These are phyloP conservation scores for Punctularia strigosozonata DNA, from an alignment of 768 basidiomycete genomes.

Conservation along the genomic window DNA sequence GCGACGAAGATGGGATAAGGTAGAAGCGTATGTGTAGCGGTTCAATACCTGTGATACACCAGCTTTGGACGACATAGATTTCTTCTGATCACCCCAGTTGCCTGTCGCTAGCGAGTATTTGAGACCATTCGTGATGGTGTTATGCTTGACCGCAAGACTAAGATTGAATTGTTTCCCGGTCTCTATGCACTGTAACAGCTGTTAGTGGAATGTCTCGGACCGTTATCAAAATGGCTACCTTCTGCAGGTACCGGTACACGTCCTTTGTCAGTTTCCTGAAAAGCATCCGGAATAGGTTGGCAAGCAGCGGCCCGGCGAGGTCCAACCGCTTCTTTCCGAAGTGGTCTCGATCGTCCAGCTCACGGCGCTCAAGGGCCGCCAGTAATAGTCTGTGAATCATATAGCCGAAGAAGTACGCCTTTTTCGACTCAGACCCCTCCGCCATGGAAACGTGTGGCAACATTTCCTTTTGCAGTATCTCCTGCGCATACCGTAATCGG, in stretches of 20 bases:
- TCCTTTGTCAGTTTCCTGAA: constrained; percentile 96
- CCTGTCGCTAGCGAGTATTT: constrained; percentile 97
- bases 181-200: constrained; percentile 88
- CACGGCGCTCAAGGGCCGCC: constrained; percentile 87
- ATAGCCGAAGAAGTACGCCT: constrained; percentile 98
- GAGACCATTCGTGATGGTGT: constrained; percentile 95
- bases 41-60: constrained; percentile 99
- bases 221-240: constrained; percentile 37
- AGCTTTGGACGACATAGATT: constrained; percentile 94
- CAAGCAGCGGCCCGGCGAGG: constrained; percentile 87
- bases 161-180: constrained; percentile 92
- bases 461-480: constrained; percentile 98
- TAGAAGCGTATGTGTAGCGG: constrained; percentile 97
- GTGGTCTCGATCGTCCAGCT: constrained; percentile 98
- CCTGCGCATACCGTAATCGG: constrained; percentile 92
- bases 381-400: constrained; percentile 96
- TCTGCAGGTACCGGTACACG: constrained; percentile 93
- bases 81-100: constrained; percentile 99
- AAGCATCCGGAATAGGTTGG: constrained; percentile 96
- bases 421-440: constrained; percentile 93
- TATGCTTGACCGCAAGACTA: constrained; percentile 84
- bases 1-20: constrained; percentile 92
- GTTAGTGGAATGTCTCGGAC: constrained; percentile 2
- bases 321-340: constrained; percentile 98
- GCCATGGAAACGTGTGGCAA: constrained; percentile 93